Evolutionary conservation across 352 stramenopile genomes (phyloP).

Genomic region (Globisporangium nunn): DNA sequence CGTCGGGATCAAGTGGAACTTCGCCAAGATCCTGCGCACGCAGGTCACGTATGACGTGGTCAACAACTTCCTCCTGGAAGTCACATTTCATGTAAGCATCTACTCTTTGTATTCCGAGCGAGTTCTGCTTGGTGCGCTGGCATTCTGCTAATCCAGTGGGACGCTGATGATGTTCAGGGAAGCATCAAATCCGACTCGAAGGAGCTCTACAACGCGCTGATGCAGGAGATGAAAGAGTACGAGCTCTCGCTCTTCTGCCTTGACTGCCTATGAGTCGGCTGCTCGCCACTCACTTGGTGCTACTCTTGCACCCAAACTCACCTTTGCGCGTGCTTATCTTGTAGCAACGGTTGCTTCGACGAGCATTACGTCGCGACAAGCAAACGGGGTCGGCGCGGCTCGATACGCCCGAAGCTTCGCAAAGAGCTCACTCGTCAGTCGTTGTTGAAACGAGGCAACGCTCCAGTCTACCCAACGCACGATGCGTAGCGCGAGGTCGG

Average conservation of each 20-base stretch:
- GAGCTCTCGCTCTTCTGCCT: neutral
- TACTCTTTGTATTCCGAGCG: neutral
- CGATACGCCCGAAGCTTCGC: slow-evolving; percentile 13
- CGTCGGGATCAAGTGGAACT: slow-evolving; percentile 26
- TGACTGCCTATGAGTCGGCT: neutral
- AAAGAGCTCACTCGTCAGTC: slow-evolving; percentile 23
- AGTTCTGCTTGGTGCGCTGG: neutral
- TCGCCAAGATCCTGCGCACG: slow-evolving; percentile 35
- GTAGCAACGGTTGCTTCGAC: slow-evolving; percentile 48
- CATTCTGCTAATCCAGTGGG: neutral
- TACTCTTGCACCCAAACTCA: neutral
- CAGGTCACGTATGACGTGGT: slow-evolving; percentile 58
- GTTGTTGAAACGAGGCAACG: slow-evolving; percentile 30
- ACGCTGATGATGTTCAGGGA: slow-evolving; percentile 17
- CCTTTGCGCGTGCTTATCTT: neutral
- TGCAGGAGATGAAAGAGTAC: slow-evolving; percentile 40
- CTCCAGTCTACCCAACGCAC: slow-evolving; percentile 33
- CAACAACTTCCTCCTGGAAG: slow-evolving; percentile 41
- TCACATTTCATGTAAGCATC: slow-evolving; percentile 43
- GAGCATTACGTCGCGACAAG: slow-evolving; percentile 32
- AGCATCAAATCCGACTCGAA: slow-evolving; percentile 22
- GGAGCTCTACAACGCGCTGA: slow-evolving; percentile 29
- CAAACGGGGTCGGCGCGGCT: slow-evolving; percentile 28
- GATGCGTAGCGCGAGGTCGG: slow-evolving; percentile 1
- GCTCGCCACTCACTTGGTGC: neutral